Base-by-base conservation (phyloP, 257 asterid species). In the Anisodus acutangulus region DNA sequence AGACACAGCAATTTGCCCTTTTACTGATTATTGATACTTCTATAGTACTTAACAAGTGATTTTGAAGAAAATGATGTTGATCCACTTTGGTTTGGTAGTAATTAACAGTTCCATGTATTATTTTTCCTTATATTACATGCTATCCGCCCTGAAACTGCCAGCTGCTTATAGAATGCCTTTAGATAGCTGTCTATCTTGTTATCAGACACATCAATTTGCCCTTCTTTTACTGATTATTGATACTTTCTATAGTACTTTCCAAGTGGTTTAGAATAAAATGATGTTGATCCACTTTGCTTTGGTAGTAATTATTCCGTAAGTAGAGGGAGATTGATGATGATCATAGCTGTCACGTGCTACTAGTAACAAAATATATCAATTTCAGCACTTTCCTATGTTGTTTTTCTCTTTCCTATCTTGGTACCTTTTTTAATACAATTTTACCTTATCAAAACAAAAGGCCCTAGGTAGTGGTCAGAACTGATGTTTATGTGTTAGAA, bases 91-190 rank as follows among this genome's bases (percentile, higher is more conserved):
- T 9, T 51, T 41, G 45, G 45, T 41, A 41, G 60, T 55, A 55
- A 43, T 43, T 43, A 53, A 31, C 35, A 31, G 35, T 31, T 31
- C 35, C 35, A 31, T 31, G 35, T 31, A 31, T 51, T 64, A 83
- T 69, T 83, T 72, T 49, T 85, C 71, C 43, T 43, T 53, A 7
- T 68, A 26, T 82, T 66, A 76, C 81, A 76, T 51, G 64, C 7
- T 76, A 53, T 76, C 47, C 4, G 0, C 22, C 81, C 62, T 0
- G 47, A 76, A 76, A 51, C 22, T 22, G 81, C 0, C 26, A 76
- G 63, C 63, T 74, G 81, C 63, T 26, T 6, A 51, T 49, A 19
- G 22, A 74, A 47, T 0, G 16, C 37, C 41, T 49, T 74, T 12
- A 1, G 5, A 43, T 49, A 47, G 80, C 80, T 72, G 60, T 47